phyloP scores from a whole-genome alignment of 768 basidiomycete genomes.

The Astraeus odoratus region DNA sequence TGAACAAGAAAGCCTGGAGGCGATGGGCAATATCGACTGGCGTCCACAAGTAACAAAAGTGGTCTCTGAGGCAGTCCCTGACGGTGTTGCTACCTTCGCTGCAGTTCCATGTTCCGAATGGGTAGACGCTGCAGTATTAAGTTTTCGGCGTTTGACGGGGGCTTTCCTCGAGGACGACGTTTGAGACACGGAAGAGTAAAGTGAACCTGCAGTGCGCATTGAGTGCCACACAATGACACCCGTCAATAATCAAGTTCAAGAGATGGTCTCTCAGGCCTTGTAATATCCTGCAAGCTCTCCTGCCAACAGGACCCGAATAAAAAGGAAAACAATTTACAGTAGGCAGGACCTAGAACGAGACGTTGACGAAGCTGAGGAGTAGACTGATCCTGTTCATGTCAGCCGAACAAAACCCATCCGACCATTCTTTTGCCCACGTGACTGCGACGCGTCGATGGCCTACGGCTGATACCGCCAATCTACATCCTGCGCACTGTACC shows the following conservation, averaged over 20 bases:
- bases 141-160: slow-evolving; percentile 20
- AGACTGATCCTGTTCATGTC: too few species aligned
- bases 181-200: slow-evolving; percentile 8
- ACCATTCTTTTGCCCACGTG: neutral
- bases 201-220: slow-evolving; percentile 15
- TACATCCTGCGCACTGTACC: too few species aligned
- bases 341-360: too few species aligned
- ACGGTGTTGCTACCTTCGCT: slow-evolving; percentile 12
- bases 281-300: too few species aligned
- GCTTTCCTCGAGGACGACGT: slow-evolving; percentile 12
- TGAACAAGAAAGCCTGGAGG: slow-evolving; percentile 20
- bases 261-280: too few species aligned
- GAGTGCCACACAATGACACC: neutral
- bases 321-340: too few species aligned
- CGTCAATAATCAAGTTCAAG: neutral
- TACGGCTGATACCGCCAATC: too few species aligned
- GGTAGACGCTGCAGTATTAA: slow-evolving; percentile 8
- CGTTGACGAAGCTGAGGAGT: too few species aligned
- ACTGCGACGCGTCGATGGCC: neutral
- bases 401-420: neutral
- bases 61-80: neutral
- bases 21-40: neutral
- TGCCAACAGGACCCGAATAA: too few species aligned
- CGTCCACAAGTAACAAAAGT: neutral
- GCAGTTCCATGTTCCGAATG: slow-evolving; percentile 10